Evolutionary conservation across 345 rosid genomes (phyloP).

Genomic region (Arabis alpina): DNA sequence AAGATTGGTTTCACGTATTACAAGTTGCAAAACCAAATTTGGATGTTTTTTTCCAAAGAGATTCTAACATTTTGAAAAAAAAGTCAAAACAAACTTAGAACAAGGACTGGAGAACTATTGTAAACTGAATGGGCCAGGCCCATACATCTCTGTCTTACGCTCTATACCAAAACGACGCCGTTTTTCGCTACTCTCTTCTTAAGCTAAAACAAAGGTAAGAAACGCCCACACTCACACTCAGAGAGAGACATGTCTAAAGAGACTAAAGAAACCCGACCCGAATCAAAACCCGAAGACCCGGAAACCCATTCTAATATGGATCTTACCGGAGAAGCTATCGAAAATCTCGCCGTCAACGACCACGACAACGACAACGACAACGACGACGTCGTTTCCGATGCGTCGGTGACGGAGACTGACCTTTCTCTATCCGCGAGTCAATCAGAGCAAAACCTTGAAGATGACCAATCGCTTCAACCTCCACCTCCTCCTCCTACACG

Average conservation of each 20-base stretch:
- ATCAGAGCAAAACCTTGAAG: slow-evolving; percentile 50
- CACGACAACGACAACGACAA: slow-evolving; percentile 44
- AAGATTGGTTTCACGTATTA: neutral
- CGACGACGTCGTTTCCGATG: slow-evolving; percentile 51
- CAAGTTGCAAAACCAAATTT: neutral
- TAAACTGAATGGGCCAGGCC: slow-evolving; percentile 18
- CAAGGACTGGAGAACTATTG: neutral
- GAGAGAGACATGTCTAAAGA: slow-evolving; percentile 18
- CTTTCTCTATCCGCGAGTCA: slow-evolving; percentile 47
- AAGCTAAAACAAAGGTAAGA: neutral
- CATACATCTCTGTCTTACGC: neutral
- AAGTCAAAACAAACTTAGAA: neutral
- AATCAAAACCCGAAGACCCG: slow-evolving; percentile 22
- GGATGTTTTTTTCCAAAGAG: neutral
- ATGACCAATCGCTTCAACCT: slow-evolving; percentile 45
- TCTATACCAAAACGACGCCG: neutral
- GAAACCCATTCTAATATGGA: slow-evolving; percentile 17
- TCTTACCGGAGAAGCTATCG: slow-evolving; percentile 30
- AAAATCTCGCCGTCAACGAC: slow-evolving; percentile 45
- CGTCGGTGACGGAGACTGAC: slow-evolving; percentile 60
- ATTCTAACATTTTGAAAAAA: neutral
- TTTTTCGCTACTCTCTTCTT: neutral
- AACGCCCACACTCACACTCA: neutral
- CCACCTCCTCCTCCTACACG: slow-evolving; percentile 35
- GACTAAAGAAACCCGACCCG: slow-evolving; percentile 34